Evolutionary conservation across 176 grass and related monocot species (phyloP).

Genomic region (Aegilops bicornis): DNA sequence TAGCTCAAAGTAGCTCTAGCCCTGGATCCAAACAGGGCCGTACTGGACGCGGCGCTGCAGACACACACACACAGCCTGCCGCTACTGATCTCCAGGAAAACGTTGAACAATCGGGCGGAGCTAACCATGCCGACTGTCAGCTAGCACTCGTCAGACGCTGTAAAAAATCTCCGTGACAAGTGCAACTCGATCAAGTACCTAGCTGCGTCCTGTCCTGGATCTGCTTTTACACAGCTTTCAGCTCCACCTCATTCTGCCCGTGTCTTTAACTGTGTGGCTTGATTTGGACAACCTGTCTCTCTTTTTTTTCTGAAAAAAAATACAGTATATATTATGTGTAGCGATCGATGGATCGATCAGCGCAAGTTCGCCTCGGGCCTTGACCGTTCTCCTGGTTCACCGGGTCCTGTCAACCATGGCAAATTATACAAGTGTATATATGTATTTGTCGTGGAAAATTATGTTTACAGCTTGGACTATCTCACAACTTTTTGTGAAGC

Average conservation of each 20-base stretch:
- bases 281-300: no score
- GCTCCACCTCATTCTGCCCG: background rate
- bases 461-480: no score
- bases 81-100: background rate
- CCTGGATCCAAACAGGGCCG: no score
- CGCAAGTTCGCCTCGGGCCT: background rate
- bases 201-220: background rate
- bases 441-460: no score
- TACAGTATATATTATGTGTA: background rate
- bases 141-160: background rate
- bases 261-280: background rate
- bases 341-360: no score
- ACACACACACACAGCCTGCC: background rate
- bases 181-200: background rate
- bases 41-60: no score
- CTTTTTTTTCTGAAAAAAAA: no score
- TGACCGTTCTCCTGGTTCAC: background rate
- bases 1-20: no score
- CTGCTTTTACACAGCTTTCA: background rate
- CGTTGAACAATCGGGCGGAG: background rate
- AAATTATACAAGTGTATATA: no score
- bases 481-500: no score
- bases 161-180: background rate
- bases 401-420: background rate
- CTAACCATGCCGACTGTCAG: background rate